These are phyloP conservation scores for Rhodotorula sp. DNA, from an alignment of 1,284 basidiomycete species.

Conservation along the genomic window DNA sequence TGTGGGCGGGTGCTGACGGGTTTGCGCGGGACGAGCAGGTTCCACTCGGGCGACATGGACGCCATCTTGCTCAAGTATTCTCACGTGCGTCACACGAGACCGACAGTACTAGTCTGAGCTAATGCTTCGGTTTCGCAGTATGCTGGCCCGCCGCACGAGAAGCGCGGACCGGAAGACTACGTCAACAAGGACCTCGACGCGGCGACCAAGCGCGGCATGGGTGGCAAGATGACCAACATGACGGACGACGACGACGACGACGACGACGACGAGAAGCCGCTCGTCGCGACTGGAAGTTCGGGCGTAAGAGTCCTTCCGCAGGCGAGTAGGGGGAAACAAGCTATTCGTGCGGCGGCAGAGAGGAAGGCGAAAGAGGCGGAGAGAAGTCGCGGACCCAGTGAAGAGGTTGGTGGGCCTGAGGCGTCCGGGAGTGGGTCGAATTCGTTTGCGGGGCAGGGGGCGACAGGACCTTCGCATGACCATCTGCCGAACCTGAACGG, in stretches of 20 bases:
- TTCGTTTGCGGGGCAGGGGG: too few relatives aligned
- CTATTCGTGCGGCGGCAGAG: slow-evolving; percentile 15
- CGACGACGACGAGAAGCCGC: slow-evolving; percentile 51
- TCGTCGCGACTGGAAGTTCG: slow-evolving; percentile 9
- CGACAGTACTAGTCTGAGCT: too few relatives aligned
- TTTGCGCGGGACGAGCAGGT: slow-evolving; percentile 41
- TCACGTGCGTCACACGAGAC: slow-evolving; percentile 55
- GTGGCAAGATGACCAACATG: slow-evolving; percentile 24
- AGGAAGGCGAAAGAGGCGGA: slow-evolving; percentile 6
- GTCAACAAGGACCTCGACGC: slow-evolving; percentile 21
- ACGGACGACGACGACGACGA: slow-evolving; percentile 45
- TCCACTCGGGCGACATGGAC: slow-evolving; percentile 58
- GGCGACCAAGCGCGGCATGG: slow-evolving; percentile 12
- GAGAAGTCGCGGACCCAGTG: neutral
- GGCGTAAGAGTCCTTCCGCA: slow-evolving; percentile 9
- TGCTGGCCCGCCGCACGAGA: slow-evolving; percentile 49
- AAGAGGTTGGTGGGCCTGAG: neutral
- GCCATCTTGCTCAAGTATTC: slow-evolving; percentile 57
- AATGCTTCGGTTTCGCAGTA: slow-evolving; percentile 53
- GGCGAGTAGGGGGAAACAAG: slow-evolving; percentile 26
- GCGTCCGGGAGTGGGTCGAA: neutral
- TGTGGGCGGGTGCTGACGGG: neutral
- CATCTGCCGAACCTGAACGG: too few relatives aligned
- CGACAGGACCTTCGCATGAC: too few relatives aligned
- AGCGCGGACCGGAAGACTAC: slow-evolving; percentile 36